phyloP scores from a whole-genome alignment of 2,329 filamentous ascomycete genomes.

The Pseudofabraea citricarpa region DNA sequence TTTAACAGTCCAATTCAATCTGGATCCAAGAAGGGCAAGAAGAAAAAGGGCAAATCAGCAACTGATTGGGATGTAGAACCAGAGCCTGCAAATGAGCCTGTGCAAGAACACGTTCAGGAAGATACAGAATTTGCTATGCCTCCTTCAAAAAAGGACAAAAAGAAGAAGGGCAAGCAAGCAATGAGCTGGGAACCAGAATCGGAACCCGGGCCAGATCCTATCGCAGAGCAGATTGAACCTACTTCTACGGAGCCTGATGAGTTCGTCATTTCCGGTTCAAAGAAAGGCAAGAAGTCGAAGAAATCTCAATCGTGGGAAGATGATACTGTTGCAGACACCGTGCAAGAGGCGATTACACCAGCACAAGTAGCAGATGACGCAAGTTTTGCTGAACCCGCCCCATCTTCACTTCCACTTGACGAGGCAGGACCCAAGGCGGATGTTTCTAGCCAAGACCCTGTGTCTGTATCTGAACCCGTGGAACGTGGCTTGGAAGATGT shows the following conservation, averaged over 20 bases:
- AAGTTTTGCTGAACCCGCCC: too few species aligned
- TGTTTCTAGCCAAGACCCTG: too few species aligned
- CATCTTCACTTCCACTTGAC: too few species aligned
- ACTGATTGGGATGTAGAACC: slow-evolving; percentile 7
- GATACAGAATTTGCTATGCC: neutral
- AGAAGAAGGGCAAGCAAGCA: slow-evolving; percentile 6
- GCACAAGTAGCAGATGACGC: neutral
- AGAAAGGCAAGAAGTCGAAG: slow-evolving; percentile 30
- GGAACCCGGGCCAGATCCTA: neutral
- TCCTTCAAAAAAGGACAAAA: slow-evolving; percentile 1
- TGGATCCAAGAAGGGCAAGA: slow-evolving; percentile 6
- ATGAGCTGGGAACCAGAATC: slow-evolving; percentile 7
- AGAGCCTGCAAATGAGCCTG: neutral
- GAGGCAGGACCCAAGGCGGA: too few species aligned
- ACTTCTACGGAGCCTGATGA: neutral
- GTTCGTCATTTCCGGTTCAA: slow-evolving; percentile 6
- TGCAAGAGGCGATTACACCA: neutral
- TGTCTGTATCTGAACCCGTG: too few species aligned
- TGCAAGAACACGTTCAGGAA: too few species aligned
- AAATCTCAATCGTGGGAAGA: slow-evolving; percentile 5
- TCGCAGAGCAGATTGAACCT: neutral
- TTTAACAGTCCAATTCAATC: too few species aligned
- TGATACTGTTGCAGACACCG: neutral
- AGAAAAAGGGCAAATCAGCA: slow-evolving; percentile 6
- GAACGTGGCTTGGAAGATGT: too few species aligned